Percentiles rank a stretch among this genome's conserved stretches.
phyloP scores from a whole-genome alignment of 345 rosid species.

The Nephelium lappaceum region DNA sequence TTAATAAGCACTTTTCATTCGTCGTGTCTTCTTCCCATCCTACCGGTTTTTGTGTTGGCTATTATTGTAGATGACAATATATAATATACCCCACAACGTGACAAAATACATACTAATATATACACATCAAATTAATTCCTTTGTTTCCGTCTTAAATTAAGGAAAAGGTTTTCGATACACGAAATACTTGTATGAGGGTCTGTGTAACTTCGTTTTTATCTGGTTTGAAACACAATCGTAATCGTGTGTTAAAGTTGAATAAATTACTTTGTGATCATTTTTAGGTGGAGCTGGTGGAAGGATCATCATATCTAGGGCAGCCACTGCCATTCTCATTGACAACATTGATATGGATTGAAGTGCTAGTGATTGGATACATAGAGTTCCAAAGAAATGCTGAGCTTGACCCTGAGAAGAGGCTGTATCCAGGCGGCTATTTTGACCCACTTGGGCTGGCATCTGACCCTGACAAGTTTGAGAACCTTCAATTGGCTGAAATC shows the following conservation, averaged over 20 bases:
- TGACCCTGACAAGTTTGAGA: conserved; percentile 70
- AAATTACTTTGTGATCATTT: too few species aligned
- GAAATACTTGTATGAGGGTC: too few species aligned
- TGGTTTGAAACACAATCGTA: too few species aligned
- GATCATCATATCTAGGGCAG: conserved; percentile 89
- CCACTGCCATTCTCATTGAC: conserved; percentile 89
- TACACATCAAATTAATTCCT: background rate
- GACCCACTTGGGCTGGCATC: conserved; percentile 79
- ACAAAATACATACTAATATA: background rate
- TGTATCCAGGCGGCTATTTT: conserved; percentile 85
- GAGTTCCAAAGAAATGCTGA: conserved; percentile 69
- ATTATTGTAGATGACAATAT: background rate
- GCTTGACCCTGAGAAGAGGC: conserved; percentile 75
- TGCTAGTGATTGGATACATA: conserved; percentile 62
- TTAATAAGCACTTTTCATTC: background rate
- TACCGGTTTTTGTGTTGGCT: conserved; percentile 11
- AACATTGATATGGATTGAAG: conserved; percentile 87
- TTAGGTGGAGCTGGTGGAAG: conserved; percentile 91
- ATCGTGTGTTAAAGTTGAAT: too few species aligned
- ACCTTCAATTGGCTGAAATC: conserved; percentile 77
- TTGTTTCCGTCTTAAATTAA: too few species aligned
- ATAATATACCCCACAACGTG: background rate
- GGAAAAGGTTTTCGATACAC: too few species aligned
- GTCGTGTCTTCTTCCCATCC: conserved; percentile 33
- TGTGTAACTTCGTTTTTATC: too few species aligned